phyloP scores from a whole-genome alignment of 148 eudicot species.

The Cornus kousa region DNA sequence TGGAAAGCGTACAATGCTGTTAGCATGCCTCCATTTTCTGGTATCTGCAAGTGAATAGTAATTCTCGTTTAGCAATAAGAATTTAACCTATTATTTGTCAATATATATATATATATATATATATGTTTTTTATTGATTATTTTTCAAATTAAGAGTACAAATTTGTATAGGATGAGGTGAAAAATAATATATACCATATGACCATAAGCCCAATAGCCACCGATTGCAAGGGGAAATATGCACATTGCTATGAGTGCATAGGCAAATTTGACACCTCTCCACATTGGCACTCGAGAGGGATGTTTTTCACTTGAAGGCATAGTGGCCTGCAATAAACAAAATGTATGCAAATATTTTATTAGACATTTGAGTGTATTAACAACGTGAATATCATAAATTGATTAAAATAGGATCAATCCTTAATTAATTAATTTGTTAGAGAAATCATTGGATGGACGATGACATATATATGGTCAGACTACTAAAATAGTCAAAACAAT shows the following conservation, averaged over 20 bases:
- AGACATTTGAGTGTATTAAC: too few species aligned
- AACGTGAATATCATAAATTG: neutral
- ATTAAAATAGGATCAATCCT: too few species aligned
- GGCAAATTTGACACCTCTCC: conserved; percentile 58
- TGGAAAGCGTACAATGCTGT: conserved; percentile 60
- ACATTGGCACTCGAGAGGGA: conserved; percentile 57
- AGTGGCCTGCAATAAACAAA: conserved; percentile 52
- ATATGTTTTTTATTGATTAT: too few species aligned
- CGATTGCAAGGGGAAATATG: conserved; percentile 77
- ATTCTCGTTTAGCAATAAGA: neutral
- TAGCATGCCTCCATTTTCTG: conserved; percentile 66
- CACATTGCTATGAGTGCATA: conserved; percentile 66
- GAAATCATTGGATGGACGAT: too few species aligned
- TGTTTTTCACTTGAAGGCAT: conserved; percentile 91
- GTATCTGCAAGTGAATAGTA: conserved; percentile 40
- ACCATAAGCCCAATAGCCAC: conserved; percentile 93
- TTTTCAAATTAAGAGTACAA: neutral
- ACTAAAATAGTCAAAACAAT: too few species aligned
- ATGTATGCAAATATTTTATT: neutral
- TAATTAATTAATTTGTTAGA: too few species aligned
- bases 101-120: too few species aligned
- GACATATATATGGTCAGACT: too few species aligned
- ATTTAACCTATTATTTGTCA: neutral
- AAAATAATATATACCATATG: conserved; percentile 51
- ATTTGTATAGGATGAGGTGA: neutral